A percentile compares a stretch with the other conserved stretches of the same genome.
Evolutionary conservation across 139 green algal species (phyloP).

Genomic region (Nannochloris sp.): DNA sequence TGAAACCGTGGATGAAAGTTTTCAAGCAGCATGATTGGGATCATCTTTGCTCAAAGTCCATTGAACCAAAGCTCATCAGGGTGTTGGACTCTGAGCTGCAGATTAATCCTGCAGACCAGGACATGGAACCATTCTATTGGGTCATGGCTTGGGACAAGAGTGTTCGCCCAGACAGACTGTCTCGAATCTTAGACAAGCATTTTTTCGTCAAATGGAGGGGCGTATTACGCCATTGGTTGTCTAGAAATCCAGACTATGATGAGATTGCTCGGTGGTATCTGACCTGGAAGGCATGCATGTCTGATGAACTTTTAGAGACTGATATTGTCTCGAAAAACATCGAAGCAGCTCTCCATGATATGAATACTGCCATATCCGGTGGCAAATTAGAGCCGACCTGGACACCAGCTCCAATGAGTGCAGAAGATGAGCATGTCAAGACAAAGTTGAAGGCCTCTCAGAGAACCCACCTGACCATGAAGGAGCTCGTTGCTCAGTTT

Average conservation of each 20-base stretch:
- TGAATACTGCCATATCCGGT: conserved; percentile 70
- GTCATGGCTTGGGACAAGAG: conserved; percentile 65
- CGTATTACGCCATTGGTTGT: conserved; percentile 80
- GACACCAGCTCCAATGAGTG: conserved; percentile 3
- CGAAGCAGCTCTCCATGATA: conserved; percentile 71
- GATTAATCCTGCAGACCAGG: conserved; percentile 72
- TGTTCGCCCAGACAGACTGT: conserved; percentile 36
- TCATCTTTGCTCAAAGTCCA: conserved; percentile 51
- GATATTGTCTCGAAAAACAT: conserved; percentile 67
- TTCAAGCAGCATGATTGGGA: conserved; percentile 77
- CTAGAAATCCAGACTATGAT: conserved; percentile 64
- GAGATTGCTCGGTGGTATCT: conserved; percentile 82
- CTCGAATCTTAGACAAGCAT: conserved; percentile 49
- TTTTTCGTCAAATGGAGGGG: conserved; percentile 82
- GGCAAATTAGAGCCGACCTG: conserved; percentile 10
- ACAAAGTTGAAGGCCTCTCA: not conserved
- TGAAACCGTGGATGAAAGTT: conserved; percentile 78
- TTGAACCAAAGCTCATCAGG: conserved; percentile 83
- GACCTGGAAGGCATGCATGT: conserved; percentile 73
- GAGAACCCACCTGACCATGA: conserved; percentile 30
- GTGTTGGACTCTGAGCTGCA: conserved; percentile 50
- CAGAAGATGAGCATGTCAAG: not conserved
- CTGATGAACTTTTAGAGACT: conserved; percentile 56
- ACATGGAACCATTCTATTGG: conserved; percentile 72
- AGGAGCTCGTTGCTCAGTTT: conserved; percentile 69